These are phyloP conservation scores for Quercus parvula DNA, from an alignment of 306 rosid genomes.

Conservation along the genomic window DNA sequence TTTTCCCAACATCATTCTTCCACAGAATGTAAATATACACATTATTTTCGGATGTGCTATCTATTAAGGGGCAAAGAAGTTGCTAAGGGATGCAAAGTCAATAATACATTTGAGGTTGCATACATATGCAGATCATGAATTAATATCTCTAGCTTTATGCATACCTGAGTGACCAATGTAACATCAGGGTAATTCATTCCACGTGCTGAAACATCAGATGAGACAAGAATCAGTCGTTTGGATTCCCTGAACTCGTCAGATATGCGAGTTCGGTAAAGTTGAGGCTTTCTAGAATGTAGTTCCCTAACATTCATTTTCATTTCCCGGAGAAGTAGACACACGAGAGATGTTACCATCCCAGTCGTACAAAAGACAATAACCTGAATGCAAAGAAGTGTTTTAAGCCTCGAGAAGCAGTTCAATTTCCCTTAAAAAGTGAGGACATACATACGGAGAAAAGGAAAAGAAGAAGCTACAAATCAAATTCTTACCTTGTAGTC, in stretches of 20 bases:
- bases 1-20: no score
- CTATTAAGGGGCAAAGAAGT: background rate
- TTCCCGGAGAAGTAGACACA: conserved; percentile 66
- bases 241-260: conserved; percentile 88
- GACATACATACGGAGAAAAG: conserved; percentile 7
- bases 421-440: background rate
- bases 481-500: conserved; percentile 67
- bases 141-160: background rate
- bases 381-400: conserved; percentile 43
- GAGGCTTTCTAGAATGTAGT: conserved; percentile 91
- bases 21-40: background rate
- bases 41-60: background rate
- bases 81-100: background rate
- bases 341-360: conserved; percentile 81
- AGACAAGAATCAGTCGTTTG: conserved; percentile 68
- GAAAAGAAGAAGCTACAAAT: conserved; percentile 7
- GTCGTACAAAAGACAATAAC: conserved; percentile 84
- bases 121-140: background rate
- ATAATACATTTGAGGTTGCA: background rate
- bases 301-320: conserved; percentile 93
- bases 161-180: conserved; percentile 89
- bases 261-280: conserved; percentile 71
- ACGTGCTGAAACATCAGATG: conserved; percentile 89
- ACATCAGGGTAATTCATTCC: conserved; percentile 98
- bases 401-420: no score